Base-by-base conservation (phyloP, 2,329 filamentous ascomycete genomes). In the Herpotrichia juniperi region DNA sequence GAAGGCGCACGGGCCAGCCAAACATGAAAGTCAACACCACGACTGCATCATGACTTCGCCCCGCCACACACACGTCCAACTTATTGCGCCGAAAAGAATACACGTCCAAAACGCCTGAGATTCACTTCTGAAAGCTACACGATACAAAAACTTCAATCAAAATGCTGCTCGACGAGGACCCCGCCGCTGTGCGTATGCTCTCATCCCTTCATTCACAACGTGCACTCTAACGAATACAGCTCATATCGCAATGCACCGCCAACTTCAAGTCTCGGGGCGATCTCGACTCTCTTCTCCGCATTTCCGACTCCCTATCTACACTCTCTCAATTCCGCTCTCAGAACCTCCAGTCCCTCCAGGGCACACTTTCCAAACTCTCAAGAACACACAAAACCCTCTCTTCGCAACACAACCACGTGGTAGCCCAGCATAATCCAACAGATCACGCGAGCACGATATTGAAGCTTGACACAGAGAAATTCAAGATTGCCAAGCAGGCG, bases 201-300 rank as follows among this genome's bases (percentile, higher is more conserved):
- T 30, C 44, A 32, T 46, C 32, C 37, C 42, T n/a, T 22, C 56
- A 28, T 28, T 40, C 48, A n/a, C 21, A 50, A 34, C 54, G 42
- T 45, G 26, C 10, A 30, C 30, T 53, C 63, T 62, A 49, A 67
- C 60, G 39, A 46, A 28, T 32, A 19, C 74, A 94, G 90, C 88
- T 97, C 69, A 96, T 99, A 78, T 84, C 88, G 71, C 89, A 96
- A 78, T 96, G 93, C 35, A 89, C 96, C 67, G 83, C 87, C 66
- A 96, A 97, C 81, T 99, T 99, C 86, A 94, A 96, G 79, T 96
- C 93, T 67, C 81, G 85, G 17, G 91, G 91, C 10, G 94, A 99
- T 81, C 94, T 92, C 69, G 81, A 86, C 60, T 90, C 90, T 56
- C 85, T 97, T 17, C 81, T 87, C 17, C 91, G 94, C 70, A 89